Conservation (phyloP, 2,329 filamentous ascomycete species). For the Epichloe uncinata region DNA sequence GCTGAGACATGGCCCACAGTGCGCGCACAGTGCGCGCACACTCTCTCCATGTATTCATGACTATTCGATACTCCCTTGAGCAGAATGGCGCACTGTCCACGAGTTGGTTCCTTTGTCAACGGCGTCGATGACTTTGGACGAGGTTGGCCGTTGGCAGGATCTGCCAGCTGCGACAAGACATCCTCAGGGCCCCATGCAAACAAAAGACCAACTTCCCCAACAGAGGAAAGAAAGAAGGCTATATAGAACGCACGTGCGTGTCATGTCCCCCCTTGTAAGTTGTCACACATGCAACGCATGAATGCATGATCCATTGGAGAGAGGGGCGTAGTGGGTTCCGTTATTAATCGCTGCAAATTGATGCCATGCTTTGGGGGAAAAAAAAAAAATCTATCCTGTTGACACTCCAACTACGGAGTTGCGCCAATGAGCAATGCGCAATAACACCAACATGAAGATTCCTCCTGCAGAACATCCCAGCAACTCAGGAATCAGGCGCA, state of each 20-base stretch:
- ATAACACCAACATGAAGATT: too few species aligned
- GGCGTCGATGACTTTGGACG: background rate
- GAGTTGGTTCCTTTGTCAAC: background rate
- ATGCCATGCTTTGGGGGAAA: background rate
- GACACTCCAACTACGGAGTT: too few species aligned
- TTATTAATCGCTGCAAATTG: background rate
- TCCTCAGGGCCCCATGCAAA: background rate
- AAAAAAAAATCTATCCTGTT: too few species aligned
- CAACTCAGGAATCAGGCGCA: constrained; percentile 13
- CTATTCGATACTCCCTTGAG: background rate
- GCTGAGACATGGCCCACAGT: background rate
- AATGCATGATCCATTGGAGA: constrained; percentile 1
- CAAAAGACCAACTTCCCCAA: background rate
- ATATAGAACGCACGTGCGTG: background rate
- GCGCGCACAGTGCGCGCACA: too few species aligned
- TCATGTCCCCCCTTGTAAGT: constrained; percentile 1
- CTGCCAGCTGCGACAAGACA: too few species aligned
- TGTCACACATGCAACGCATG: constrained; percentile 1
- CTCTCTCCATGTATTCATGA: too few species aligned
- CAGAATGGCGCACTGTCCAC: background rate
- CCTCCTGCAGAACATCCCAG: too few species aligned
- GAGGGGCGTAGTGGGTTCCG: background rate
- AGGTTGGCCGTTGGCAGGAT: too few species aligned
- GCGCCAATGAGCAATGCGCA: too few species aligned
- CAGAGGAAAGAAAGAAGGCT: background rate